Conservation (phyloP, 306 rosid species). For the Vigna nakashimae region DNA sequence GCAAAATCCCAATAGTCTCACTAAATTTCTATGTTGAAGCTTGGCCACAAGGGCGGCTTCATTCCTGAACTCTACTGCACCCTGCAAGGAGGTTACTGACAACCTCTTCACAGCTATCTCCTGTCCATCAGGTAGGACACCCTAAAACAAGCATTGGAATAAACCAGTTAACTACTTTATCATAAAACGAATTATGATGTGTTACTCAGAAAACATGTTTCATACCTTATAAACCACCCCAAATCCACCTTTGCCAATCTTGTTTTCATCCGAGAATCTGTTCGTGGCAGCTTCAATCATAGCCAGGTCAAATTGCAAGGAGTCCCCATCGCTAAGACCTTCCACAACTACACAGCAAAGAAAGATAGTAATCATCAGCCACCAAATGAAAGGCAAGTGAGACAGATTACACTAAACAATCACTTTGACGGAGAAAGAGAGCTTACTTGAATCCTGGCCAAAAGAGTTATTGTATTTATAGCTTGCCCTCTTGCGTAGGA, state of each 20-base stretch:
- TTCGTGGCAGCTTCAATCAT: constrained; percentile 56
- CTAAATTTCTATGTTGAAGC: constrained; percentile 73
- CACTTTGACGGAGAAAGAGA: background rate
- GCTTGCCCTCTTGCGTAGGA: constrained; percentile 50
- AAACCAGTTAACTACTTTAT: constrained; percentile 11
- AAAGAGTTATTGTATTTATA: constrained; percentile 19
- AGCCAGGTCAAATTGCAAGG: constrained; percentile 52
- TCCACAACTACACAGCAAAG: constrained; percentile 32
- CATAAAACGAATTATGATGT: background rate
- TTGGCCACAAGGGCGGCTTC: constrained; percentile 65
- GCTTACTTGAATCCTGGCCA: constrained; percentile 48
- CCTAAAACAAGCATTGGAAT: constrained; percentile 46
- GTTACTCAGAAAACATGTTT: background rate
- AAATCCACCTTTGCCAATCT: constrained; percentile 67
- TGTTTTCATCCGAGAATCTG: constrained; percentile 50
- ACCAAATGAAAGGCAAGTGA: constrained; percentile 3
- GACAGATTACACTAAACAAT: constrained; percentile 11
- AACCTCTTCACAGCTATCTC: constrained; percentile 71
- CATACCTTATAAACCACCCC: constrained; percentile 65
- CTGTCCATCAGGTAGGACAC: constrained; percentile 54
- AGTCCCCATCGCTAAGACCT: constrained; percentile 46
- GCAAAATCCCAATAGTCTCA: constrained; percentile 65
- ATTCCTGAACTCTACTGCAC: constrained; percentile 63
- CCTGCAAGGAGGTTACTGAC: constrained; percentile 62
- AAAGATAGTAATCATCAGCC: constrained; percentile 4